Percentiles rank a stretch among this genome's conserved stretches.
Evolutionary conservation across 1,284 basidiomycete genomes (phyloP).

Genomic region (Ganoderma sp.): DNA sequence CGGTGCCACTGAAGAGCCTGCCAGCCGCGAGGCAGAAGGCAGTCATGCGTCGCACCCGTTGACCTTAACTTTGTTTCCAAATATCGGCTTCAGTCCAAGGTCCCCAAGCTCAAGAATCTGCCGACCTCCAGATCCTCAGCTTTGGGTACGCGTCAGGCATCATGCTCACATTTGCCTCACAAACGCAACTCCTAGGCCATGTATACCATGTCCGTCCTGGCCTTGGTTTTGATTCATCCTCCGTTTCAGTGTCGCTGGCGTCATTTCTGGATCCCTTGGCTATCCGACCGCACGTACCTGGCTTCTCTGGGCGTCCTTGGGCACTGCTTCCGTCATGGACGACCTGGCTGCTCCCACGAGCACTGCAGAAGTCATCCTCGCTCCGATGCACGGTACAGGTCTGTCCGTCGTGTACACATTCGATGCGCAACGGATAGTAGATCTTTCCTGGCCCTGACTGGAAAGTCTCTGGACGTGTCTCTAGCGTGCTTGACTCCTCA

Average conservation of each 20-base stretch:
- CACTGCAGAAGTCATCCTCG: conserved; percentile 27
- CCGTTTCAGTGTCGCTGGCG: conserved; percentile 38
- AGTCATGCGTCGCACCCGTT: neutral
- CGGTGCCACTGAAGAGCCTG: neutral
- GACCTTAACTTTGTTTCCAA: neutral
- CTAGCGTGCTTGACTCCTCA: neutral
- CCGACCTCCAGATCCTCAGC: neutral
- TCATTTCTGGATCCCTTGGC: conserved; percentile 31
- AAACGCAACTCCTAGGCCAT: neutral
- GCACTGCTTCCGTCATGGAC: conserved; percentile 26
- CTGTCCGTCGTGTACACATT: conserved; percentile 7
- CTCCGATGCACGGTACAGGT: conserved; percentile 30
- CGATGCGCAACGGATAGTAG: neutral
- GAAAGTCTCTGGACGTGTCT: neutral
- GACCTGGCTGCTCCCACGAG: conserved; percentile 30
- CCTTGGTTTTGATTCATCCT: conserved; percentile 23
- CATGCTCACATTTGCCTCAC: neutral
- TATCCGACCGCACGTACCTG: conserved; percentile 37
- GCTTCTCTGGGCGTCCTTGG: conserved; percentile 34
- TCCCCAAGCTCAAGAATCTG: neutral
- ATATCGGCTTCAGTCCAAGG: neutral
- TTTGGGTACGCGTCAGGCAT: neutral
- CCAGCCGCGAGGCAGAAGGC: neutral
- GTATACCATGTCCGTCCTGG: neutral
- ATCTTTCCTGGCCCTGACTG: neutral